These are phyloP conservation scores for Emmonsia crescens DNA, from an alignment of 2,329 filamentous ascomycete genomes.

Conservation along the genomic window DNA sequence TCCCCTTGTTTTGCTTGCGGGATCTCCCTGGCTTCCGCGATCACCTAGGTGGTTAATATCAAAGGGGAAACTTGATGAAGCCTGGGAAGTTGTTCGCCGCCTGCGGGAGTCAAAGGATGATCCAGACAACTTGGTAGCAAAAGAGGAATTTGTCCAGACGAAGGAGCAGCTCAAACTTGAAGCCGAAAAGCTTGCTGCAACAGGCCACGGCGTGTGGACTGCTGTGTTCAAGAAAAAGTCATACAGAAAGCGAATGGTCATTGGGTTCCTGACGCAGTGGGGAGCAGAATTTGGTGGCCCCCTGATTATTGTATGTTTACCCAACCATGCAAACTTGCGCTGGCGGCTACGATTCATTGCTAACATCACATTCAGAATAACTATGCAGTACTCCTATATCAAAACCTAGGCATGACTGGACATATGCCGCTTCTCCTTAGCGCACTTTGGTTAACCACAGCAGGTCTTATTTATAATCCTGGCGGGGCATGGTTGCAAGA, in stretches of 20 bases:
- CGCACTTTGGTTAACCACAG: slow-evolving; percentile 37
- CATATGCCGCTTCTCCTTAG: slow-evolving; percentile 35
- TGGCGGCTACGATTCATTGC: background rate
- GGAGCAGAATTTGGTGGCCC: slow-evolving; percentile 44
- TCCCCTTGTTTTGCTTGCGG: slow-evolving; percentile 31
- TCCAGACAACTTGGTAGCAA: slow-evolving; percentile 32
- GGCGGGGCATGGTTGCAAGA: slow-evolving; percentile 29
- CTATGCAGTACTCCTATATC: slow-evolving; percentile 37
- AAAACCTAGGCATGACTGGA: slow-evolving; percentile 32
- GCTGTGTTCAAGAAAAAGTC: slow-evolving; percentile 39
- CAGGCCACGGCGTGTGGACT: slow-evolving; percentile 34
- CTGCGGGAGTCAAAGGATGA: slow-evolving; percentile 32
- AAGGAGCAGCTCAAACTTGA: slow-evolving; percentile 38
- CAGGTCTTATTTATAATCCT: slow-evolving; percentile 34
- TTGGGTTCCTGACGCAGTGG: slow-evolving; percentile 44
- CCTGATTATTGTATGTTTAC: slow-evolving; percentile 38
- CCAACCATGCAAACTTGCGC: background rate
- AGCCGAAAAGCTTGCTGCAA: slow-evolving; percentile 29
- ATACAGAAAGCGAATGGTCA: slow-evolving; percentile 42
- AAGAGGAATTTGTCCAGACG: slow-evolving; percentile 39
- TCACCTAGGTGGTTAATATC: slow-evolving; percentile 43
- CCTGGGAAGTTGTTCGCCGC: slow-evolving; percentile 32
- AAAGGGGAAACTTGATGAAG: slow-evolving; percentile 37
- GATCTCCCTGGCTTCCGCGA: slow-evolving; percentile 34
- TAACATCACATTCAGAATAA: slow-evolving; percentile 29